Percentiles rank a stretch among this genome's conserved stretches.
phyloP scores from a whole-genome alignment of 192 early-diverging fungal species.

The Allomyces javanicus region DNA sequence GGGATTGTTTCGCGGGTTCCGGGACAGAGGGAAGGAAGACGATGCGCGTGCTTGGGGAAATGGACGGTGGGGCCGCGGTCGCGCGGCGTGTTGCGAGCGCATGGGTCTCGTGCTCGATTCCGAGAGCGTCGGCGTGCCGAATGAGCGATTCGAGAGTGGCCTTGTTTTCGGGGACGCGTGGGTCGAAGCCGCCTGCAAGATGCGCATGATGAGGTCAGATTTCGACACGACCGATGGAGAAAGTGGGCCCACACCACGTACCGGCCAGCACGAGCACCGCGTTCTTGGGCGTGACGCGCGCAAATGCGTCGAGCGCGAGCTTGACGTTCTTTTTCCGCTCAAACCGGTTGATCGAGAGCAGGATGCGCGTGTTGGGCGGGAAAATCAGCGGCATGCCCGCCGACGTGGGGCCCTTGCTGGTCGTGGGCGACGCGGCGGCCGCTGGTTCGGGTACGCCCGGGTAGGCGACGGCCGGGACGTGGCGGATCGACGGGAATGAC shows the following conservation, averaged over 20 bases:
- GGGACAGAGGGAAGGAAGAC: constrained; percentile 77
- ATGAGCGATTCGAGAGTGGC: constrained; percentile 56
- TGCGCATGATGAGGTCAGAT: background rate
- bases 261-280: constrained; percentile 54
- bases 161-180: constrained; percentile 64
- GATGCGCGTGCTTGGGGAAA: constrained; percentile 21
- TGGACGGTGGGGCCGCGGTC: background rate
- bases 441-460: constrained; percentile 41
- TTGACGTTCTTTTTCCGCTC: constrained; percentile 81
- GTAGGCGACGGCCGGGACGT: constrained; percentile 50
- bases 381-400: background rate
- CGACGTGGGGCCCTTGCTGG: background rate
- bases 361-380: background rate
- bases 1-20: constrained; percentile 51
- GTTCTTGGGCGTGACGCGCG: constrained; percentile 14
- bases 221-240: too few relatives aligned
- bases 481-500: constrained; percentile 46
- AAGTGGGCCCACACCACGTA: too few relatives aligned
- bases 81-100: background rate
- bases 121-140: constrained; percentile 22
- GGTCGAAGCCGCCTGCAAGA: constrained; percentile 61
- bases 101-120: constrained; percentile 4
- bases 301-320: constrained; percentile 60
- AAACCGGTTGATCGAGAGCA: constrained; percentile 90
- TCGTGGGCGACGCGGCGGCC: background rate